Percentiles rank a stretch among this genome's conserved stretches.
These are phyloP conservation scores for Cinnamomum chago DNA, from an alignment of 164 flowering plant species.

Conservation along the genomic window DNA sequence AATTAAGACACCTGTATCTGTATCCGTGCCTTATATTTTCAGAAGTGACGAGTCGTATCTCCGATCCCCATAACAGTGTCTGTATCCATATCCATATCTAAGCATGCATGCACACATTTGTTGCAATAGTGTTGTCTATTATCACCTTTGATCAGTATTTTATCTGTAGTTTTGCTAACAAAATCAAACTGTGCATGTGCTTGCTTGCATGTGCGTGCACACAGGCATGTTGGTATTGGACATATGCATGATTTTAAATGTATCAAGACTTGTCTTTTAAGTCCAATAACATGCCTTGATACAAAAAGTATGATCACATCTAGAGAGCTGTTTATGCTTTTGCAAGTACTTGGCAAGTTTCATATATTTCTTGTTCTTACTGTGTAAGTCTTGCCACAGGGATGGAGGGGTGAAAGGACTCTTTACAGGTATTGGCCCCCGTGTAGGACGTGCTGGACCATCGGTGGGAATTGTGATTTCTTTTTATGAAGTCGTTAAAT, in stretches of 20 bases:
- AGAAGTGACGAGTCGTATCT: no score
- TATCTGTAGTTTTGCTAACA: no score
- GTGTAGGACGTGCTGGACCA: conserved; percentile 94
- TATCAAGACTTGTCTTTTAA: background rate
- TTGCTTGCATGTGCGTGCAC: background rate
- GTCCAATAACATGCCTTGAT: no score
- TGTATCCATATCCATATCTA: no score
- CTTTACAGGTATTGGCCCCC: conserved; percentile 87
- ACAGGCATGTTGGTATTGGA: background rate
- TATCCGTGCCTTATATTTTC: no score
- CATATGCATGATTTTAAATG: background rate
- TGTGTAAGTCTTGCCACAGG: conserved; percentile 32
- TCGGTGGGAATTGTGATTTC: conserved; percentile 95
- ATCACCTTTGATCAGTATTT: background rate
- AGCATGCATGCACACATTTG: background rate
- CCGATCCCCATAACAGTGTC: no score
- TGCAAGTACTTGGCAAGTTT: background rate
- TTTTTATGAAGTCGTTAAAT: conserved; percentile 87
- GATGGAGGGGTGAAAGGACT: conserved; percentile 75
- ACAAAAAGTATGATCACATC: no score
- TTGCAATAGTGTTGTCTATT: background rate
- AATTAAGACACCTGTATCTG: no score
- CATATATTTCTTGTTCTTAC: background rate
- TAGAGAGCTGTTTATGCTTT: background rate
- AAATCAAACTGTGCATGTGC: background rate